Conservation (phyloP, 495 filamentous ascomycete genomes). For the Massariosphaeria phaeospora region DNA sequence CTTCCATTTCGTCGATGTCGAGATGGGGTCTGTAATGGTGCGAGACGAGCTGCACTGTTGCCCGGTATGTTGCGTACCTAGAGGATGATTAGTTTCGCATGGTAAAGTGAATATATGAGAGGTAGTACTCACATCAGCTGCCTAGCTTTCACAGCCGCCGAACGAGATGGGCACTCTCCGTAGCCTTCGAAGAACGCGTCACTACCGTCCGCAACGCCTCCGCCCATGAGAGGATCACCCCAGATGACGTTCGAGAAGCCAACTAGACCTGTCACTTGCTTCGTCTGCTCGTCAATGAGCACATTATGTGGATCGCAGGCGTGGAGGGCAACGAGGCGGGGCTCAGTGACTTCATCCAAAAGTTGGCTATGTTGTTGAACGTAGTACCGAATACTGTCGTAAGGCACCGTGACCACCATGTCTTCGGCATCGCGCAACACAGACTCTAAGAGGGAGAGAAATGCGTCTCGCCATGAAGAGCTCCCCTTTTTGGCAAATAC, state of each 20-base stretch:
- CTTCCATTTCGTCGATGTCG: constrained; percentile 36
- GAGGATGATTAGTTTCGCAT: constrained; percentile 41
- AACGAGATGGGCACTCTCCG: constrained; percentile 36
- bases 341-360: constrained; percentile 54
- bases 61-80: constrained; percentile 40
- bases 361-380: constrained; percentile 44
- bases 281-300: constrained; percentile 50
- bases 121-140: constrained; percentile 57
- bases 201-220: constrained; percentile 46
- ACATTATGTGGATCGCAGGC: constrained; percentile 54
- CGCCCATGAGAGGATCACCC: constrained; percentile 55
- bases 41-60: constrained; percentile 35
- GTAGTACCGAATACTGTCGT: constrained; percentile 56
- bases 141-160: constrained; percentile 31
- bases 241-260: constrained; percentile 54
- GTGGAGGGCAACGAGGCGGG: constrained; percentile 56
- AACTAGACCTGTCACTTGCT: constrained; percentile 39
- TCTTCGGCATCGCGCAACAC: constrained; percentile 67
- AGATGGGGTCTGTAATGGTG: constrained; percentile 37
- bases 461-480: constrained; percentile 57
- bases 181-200: constrained; percentile 46
- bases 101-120: constrained; percentile 36
- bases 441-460: constrained; percentile 56
- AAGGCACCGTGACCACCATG: constrained; percentile 61
- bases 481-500: constrained; percentile 48